These are phyloP conservation scores for Naumovozyma castellii DNA, from an alignment of 805 yeast genomes.

Conservation along the genomic window DNA sequence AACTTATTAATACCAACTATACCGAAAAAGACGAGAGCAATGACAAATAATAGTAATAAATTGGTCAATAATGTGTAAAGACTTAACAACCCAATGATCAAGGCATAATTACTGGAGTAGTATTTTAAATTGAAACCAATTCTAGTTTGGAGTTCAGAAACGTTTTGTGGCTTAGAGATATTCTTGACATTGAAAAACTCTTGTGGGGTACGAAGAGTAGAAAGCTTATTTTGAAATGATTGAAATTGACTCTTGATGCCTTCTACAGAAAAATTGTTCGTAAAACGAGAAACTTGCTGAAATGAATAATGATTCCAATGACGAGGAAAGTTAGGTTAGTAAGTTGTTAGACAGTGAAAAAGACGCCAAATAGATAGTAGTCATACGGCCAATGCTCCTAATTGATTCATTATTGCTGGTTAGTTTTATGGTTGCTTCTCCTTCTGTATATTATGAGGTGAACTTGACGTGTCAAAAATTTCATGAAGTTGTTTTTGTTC, in stretches of 20 bases:
- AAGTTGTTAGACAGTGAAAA: not conserved
- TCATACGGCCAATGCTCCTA: constrained; percentile 12
- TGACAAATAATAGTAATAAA: constrained; percentile 72
- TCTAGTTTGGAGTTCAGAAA: constrained; percentile 82
- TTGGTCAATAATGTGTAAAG: constrained; percentile 85
- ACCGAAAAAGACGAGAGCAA: constrained; percentile 65
- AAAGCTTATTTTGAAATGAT: constrained; percentile 50
- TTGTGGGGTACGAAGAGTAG: constrained; percentile 77
- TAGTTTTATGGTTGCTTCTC: not conserved
- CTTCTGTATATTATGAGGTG: not conserved
- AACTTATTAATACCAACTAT: constrained; percentile 68
- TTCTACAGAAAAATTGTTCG: constrained; percentile 26
- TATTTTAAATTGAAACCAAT: constrained; percentile 78
- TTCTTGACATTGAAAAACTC: constrained; percentile 90
- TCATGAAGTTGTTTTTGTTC: not conserved
- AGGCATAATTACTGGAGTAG: constrained; percentile 77
- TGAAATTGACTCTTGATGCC: constrained; percentile 37
- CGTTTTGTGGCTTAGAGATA: constrained; percentile 81
- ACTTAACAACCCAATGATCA: constrained; percentile 61
- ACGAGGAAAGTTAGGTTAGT: not conserved
- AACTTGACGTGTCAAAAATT: not conserved
- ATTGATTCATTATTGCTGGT: constrained; percentile 7
- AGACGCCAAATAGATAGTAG: not conserved
- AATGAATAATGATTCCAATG: not conserved
- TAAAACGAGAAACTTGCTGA: constrained; percentile 25